Evolutionary conservation across 2,329 filamentous ascomycete species (phyloP), one percentile per base, ranked within the genome.

Genomic region (Pseudophaeomoniella oleicola): DNA sequence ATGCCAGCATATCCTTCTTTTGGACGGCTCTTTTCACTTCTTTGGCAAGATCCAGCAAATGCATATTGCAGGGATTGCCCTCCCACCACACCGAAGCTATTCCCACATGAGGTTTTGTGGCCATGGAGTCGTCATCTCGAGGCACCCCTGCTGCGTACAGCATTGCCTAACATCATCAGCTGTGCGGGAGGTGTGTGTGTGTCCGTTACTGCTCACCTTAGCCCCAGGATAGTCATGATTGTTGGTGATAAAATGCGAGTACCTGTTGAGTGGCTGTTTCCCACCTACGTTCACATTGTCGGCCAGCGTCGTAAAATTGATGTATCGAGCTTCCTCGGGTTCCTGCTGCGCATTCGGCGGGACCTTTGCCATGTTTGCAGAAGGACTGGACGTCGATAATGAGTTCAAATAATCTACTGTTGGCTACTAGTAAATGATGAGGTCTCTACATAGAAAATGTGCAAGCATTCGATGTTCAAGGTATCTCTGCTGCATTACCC

Each of bases 81-180:
- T 94, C 86, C 87, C 87, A 96, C 87, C 87, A 94, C 3, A 94
- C 83, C 4, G 81, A 86, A 5, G 86, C 81, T 52, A 94, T 75
- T 39, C 88, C 88, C 16, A 96, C 82, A 44, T 96, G 88, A 10
- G 88, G 84, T 37, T 81, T 81, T 39, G 72, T 88, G 61, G 88
- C 87, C 83, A 96, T 93, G 51, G 78, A 75, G 38, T 90, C 68
- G 49, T 75, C 70, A 52, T 85, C 74, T 27, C 22, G 22, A 2
- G 86, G 83, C 19, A 96, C 81, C 16, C 88, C 88, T 5, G 88
- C 86, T 11, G 82, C 87, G 59, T 93, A 96, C 15, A 96, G 71
- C 88, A 94, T 94, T 30, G 88, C 85, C 80, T 87, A 47, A 19
- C 13, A n/a, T 12, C 37, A 19, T 34, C 36, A 34, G 16, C 31